Evolutionary conservation across 139 green algal genomes (phyloP).

Genomic region (Haematococcus lacustris): DNA sequence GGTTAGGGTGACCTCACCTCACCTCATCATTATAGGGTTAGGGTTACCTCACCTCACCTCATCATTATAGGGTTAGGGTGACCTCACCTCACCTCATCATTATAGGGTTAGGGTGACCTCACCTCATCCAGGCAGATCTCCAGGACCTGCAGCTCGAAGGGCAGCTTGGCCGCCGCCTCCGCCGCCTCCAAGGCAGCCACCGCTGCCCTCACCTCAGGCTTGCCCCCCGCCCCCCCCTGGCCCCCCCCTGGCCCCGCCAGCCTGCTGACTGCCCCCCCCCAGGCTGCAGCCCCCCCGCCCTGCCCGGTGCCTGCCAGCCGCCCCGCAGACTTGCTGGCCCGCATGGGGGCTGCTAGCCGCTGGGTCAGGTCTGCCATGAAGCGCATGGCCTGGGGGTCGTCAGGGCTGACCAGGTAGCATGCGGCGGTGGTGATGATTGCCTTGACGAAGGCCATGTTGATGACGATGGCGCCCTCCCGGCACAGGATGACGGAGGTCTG

Average conservation of each 20-base stretch:
- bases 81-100: too few relatives aligned
- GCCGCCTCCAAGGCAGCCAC: too few relatives aligned
- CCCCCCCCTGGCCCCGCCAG: too few relatives aligned
- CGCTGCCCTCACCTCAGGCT: too few relatives aligned
- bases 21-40: too few relatives aligned
- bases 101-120: neutral
- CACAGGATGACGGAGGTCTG: constrained; percentile 21
- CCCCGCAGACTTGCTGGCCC: constrained; percentile 8
- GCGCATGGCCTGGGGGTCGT: constrained; percentile 13
- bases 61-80: too few relatives aligned
- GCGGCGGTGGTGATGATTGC: constrained; percentile 39
- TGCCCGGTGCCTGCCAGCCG: neutral
- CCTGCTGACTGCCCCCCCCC: neutral
- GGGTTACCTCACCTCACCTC: too few relatives aligned
- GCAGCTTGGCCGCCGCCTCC: constrained; percentile 14
- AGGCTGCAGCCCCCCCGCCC: too few relatives aligned
- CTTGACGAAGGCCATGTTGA: constrained; percentile 24
- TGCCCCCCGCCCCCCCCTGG: too few relatives aligned
- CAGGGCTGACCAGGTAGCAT: constrained; percentile 32
- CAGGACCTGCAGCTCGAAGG: constrained; percentile 42
- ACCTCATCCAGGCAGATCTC: constrained; percentile 37
- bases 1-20: too few relatives aligned
- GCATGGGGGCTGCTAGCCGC: neutral
- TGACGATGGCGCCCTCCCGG: constrained; percentile 25
- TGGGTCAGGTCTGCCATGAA: constrained; percentile 35